Conservation (phyloP, 208 protist species). For the Acanthamoeba healyi region DNA sequence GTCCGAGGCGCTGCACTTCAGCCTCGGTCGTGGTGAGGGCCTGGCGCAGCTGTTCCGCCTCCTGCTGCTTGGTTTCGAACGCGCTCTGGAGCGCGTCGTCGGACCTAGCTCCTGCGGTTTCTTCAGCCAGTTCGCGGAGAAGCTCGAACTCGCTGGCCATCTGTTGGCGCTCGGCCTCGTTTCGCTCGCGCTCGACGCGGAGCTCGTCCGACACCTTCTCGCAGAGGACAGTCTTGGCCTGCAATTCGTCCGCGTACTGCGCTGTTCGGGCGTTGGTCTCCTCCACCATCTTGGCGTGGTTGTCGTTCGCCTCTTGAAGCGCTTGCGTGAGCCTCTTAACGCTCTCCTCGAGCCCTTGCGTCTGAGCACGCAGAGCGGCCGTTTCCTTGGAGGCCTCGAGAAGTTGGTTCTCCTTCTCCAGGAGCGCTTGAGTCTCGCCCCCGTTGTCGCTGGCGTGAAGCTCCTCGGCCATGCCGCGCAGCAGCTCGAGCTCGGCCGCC, state of each 20-base stretch:
- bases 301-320: not conserved
- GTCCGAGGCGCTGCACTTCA: not conserved
- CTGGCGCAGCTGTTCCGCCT: not conserved
- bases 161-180: not conserved
- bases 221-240: not conserved
- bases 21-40: not conserved
- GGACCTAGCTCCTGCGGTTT: not conserved
- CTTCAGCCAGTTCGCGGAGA: not conserved
- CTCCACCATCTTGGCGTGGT: not conserved
- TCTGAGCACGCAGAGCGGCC: not conserved
- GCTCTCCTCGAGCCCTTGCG: conserved; percentile 7
- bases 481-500: not conserved
- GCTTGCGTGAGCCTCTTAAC: not conserved
- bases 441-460: not conserved
- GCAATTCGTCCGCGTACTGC: conserved; percentile 9
- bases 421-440: not conserved
- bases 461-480: not conserved
- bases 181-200: not conserved
- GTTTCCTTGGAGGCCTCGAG: not conserved
- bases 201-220: not conserved
- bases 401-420: conserved; percentile 16
- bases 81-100: not conserved
- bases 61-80: not conserved
- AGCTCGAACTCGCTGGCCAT: not conserved
- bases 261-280: not conserved